These are phyloP conservation scores for Penicillium pulvis DNA, from an alignment of 495 filamentous ascomycete genomes.

Conservation along the genomic window DNA sequence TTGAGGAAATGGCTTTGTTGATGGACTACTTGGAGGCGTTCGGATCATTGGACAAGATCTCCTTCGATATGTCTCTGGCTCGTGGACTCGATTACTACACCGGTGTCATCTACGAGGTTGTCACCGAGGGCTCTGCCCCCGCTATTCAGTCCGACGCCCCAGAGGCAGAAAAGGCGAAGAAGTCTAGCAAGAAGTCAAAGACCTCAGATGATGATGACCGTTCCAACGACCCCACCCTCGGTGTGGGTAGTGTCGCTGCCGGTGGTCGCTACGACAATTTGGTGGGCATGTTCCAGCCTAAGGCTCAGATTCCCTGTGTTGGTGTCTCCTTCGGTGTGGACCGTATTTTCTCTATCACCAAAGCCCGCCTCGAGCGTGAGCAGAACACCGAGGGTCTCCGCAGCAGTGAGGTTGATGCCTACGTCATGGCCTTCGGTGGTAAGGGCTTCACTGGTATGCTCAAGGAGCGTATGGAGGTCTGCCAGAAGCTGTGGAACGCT, in stretches of 20 bases:
- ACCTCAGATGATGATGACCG: slow-evolving; percentile 73
- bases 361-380: slow-evolving; percentile 69
- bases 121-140: slow-evolving; percentile 81
- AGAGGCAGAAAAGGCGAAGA: slow-evolving; percentile 50
- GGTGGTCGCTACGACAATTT: slow-evolving; percentile 93
- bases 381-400: slow-evolving; percentile 52
- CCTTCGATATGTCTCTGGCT: slow-evolving; percentile 81
- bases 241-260: slow-evolving; percentile 84
- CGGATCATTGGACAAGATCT: slow-evolving; percentile 66
- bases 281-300: slow-evolving; percentile 88
- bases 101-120: slow-evolving; percentile 88
- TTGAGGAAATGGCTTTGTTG: slow-evolving; percentile 79
- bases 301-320: slow-evolving; percentile 85
- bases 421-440: slow-evolving; percentile 90
- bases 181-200: slow-evolving; percentile 61
- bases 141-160: slow-evolving; percentile 42
- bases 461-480: slow-evolving; percentile 77
- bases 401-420: slow-evolving; percentile 79
- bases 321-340: slow-evolving; percentile 95
- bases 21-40: slow-evolving; percentile 82
- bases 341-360: slow-evolving; percentile 89
- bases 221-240: slow-evolving; percentile 77
- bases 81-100: slow-evolving; percentile 94
- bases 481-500: slow-evolving; percentile 72
- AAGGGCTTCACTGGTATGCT: slow-evolving; percentile 83